A percentile compares a stretch with the other conserved stretches of the same genome.
These are phyloP conservation scores for Onygena corvina DNA, from an alignment of 2,329 filamentous ascomycete genomes.

Conservation along the genomic window DNA sequence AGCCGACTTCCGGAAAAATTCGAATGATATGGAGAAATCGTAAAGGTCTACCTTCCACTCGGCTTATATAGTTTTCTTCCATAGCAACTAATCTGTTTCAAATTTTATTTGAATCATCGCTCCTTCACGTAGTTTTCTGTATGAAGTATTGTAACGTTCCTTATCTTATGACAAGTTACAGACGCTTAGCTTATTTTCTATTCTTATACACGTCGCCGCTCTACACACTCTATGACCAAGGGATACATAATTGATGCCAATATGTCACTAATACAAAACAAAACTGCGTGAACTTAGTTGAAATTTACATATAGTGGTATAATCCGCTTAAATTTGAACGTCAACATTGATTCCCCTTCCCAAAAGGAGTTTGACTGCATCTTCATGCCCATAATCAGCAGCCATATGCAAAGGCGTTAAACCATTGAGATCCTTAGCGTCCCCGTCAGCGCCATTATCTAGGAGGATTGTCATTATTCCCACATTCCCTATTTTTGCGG, in stretches of 20 bases:
- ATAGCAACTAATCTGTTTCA: slow-evolving; percentile 2
- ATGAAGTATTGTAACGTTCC: no score
- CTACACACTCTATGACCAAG: no score
- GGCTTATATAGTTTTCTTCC: neutral
- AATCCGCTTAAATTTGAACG: neutral
- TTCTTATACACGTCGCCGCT: no score
- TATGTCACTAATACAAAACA: no score
- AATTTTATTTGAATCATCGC: no score
- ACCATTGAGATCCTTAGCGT: slow-evolving; percentile 2
- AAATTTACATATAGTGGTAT: no score
- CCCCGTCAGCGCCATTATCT: neutral
- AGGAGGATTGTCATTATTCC: neutral
- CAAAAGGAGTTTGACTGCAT: neutral
- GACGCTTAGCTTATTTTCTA: no score
- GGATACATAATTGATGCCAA: no score
- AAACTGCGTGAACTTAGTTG: no score
- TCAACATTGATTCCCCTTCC: neutral
- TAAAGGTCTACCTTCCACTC: neutral
- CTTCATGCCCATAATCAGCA: slow-evolving; percentile 2
- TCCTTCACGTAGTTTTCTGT: no score
- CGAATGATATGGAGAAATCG: neutral
- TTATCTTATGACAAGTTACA: no score
- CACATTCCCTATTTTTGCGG: slow-evolving; percentile 3
- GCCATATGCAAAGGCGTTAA: slow-evolving; percentile 10
- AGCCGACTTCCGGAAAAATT: neutral